These are phyloP conservation scores for Boletus barrowsii DNA, from an alignment of 768 basidiomycete species.

Conservation along the genomic window DNA sequence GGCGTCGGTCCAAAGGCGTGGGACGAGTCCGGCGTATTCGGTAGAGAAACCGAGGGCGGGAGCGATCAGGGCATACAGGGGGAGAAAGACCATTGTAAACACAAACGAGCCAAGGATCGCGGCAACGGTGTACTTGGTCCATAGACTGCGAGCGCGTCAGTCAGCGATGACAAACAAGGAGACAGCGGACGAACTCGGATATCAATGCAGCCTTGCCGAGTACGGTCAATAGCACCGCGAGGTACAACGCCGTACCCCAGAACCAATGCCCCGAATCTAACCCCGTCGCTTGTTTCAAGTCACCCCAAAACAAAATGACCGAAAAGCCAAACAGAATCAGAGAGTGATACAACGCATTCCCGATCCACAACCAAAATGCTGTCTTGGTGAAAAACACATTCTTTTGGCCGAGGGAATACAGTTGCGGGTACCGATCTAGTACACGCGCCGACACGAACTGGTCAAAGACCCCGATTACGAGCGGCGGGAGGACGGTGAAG, in stretches of 20 bases:
- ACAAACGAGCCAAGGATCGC: constrained; percentile 97
- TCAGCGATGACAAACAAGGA: background rate
- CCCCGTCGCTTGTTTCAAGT: constrained; percentile 77
- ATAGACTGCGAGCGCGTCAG: constrained; percentile 57
- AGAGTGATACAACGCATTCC: constrained; percentile 80
- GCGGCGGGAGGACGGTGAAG: constrained; percentile 92
- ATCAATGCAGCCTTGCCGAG: constrained; percentile 93
- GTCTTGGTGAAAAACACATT: constrained; percentile 92
- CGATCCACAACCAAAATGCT: constrained; percentile 90
- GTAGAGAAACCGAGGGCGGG: constrained; percentile 86
- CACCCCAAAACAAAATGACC: constrained; percentile 70
- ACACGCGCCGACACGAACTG: constrained; percentile 98
- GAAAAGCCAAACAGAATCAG: constrained; percentile 4
- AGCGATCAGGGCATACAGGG: constrained; percentile 83
- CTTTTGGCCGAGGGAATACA: constrained; percentile 91
- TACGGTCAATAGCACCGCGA: constrained; percentile 89
- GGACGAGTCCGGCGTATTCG: constrained; percentile 88
- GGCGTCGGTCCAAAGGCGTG: constrained; percentile 81
- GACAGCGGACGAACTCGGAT: constrained; percentile 76
- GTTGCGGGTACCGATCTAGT: constrained; percentile 93
- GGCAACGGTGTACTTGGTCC: constrained; percentile 99
- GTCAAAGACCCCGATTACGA: constrained; percentile 97
- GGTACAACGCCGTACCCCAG: constrained; percentile 96
- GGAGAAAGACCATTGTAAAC: constrained; percentile 95
- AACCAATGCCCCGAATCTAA: constrained; percentile 94